These are phyloP conservation scores for Rhodamnia rubescens DNA, from an alignment of 345 rosid species.

Conservation along the genomic window DNA sequence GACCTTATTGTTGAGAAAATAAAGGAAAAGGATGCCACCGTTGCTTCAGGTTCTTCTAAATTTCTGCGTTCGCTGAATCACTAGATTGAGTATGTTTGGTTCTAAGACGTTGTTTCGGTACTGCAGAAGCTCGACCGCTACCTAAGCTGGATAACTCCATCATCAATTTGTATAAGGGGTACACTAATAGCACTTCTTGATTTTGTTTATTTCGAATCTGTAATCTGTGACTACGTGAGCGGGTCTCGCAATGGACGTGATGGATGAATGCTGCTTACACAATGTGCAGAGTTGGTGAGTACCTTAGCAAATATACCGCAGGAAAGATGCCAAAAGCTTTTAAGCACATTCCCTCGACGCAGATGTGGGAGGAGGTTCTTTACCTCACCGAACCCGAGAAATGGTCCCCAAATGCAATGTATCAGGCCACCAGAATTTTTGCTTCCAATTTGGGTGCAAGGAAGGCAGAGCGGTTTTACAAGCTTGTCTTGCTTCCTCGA, in stretches of 20 bases:
- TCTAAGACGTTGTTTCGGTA: not conserved
- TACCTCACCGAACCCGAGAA: constrained; percentile 87
- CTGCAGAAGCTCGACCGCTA: constrained; percentile 53
- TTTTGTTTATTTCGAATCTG: not conserved
- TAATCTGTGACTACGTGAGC: not conserved
- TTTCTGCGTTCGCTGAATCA: not conserved
- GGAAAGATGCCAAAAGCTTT: constrained; percentile 92
- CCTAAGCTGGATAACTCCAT: constrained; percentile 63
- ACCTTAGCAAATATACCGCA: constrained; percentile 59
- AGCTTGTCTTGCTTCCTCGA: constrained; percentile 80
- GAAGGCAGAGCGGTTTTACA: constrained; percentile 68
- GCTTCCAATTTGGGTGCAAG: constrained; percentile 59
- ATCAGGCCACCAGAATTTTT: constrained; percentile 81
- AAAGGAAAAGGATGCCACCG: constrained; percentile 40
- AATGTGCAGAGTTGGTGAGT: constrained; percentile 60
- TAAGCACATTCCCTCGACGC: constrained; percentile 59
- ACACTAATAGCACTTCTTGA: not conserved
- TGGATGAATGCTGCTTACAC: not conserved
- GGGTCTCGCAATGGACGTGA: not conserved
- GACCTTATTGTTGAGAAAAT: constrained; percentile 64
- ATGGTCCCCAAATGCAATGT: constrained; percentile 95
- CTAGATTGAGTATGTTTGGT: not conserved
- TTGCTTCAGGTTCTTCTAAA: constrained; percentile 45
- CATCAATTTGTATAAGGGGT: constrained; percentile 71
- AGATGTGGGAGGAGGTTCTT: constrained; percentile 78